Conservation (phyloP, 768 basidiomycete species). For the Trametes maxima region DNA sequence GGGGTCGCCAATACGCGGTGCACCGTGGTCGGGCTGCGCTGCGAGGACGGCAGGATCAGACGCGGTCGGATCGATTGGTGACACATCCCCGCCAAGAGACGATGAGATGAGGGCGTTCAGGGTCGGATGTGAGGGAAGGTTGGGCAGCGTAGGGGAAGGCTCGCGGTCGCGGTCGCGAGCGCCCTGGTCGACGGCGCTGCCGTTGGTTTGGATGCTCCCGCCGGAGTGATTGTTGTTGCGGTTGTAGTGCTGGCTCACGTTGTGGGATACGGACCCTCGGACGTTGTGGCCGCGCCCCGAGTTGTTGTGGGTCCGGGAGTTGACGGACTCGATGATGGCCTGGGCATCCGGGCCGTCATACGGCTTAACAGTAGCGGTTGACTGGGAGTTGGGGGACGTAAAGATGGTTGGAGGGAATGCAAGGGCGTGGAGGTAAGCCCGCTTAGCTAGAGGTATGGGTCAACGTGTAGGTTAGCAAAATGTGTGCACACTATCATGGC, state of each 20-base stretch:
- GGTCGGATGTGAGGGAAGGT: slow-evolving; percentile 80
- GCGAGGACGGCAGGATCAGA: slow-evolving; percentile 72
- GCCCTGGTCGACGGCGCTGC: slow-evolving; percentile 25
- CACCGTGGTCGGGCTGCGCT: slow-evolving; percentile 53
- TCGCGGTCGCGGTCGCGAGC: slow-evolving; percentile 51
- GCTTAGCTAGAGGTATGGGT: slow-evolving; percentile 67
- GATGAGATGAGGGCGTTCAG: slow-evolving; percentile 84
- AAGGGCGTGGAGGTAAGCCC: slow-evolving; percentile 90
- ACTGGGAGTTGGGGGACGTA: slow-evolving; percentile 53
- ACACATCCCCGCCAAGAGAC: slow-evolving; percentile 58
- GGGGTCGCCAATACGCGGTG: slow-evolving; percentile 86
- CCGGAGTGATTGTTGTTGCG: slow-evolving; percentile 24
- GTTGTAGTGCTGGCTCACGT: slow-evolving; percentile 27
- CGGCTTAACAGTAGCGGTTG: slow-evolving; percentile 71
- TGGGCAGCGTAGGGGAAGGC: slow-evolving; percentile 82
- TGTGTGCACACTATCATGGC: neutral
- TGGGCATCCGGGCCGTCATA: slow-evolving; percentile 97
- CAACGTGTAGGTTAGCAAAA: neutral
- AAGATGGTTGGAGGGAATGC: slow-evolving; percentile 79
- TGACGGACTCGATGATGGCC: slow-evolving; percentile 78
- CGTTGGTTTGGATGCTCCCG: slow-evolving; percentile 31
- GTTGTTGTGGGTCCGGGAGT: slow-evolving; percentile 65
- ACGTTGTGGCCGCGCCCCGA: slow-evolving; percentile 72
- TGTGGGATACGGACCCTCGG: slow-evolving; percentile 43
- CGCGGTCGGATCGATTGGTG: slow-evolving; percentile 43